phyloP scores from a whole-genome alignment of 2,329 filamentous ascomycete genomes.

The Colletotrichum cordylinicola region DNA sequence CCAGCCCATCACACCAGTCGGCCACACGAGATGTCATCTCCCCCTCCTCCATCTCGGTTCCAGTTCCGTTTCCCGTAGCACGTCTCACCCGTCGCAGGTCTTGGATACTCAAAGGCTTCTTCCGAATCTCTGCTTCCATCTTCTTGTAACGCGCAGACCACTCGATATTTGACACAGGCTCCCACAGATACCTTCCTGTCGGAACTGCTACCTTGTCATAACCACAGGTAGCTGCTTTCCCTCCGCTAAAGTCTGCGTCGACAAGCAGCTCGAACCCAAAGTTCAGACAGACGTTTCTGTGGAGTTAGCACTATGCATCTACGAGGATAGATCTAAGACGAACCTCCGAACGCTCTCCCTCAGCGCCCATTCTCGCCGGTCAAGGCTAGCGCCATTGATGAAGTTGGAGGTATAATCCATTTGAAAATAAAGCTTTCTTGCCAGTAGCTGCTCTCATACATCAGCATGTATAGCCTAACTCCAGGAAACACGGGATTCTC shows the following conservation, averaged over 20 bases:
- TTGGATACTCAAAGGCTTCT: not conserved
- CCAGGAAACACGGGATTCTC: not conserved
- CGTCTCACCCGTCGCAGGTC: not conserved
- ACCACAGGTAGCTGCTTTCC: not conserved
- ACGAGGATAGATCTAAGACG: not conserved
- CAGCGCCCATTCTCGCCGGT: not conserved
- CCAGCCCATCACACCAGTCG: constrained; percentile 30
- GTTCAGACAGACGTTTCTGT: not conserved
- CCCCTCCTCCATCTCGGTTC: not conserved
- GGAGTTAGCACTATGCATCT: not conserved
- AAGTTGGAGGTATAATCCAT: not conserved
- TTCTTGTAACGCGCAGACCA: constrained; percentile 4
- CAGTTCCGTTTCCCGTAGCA: not conserved
- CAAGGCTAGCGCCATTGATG: not conserved
- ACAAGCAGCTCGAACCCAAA: constrained; percentile 6
- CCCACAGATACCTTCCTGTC: not conserved
- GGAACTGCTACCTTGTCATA: not conserved
- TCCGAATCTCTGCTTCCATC: not conserved
- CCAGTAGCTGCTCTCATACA: not conserved
- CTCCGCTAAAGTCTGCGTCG: not conserved
- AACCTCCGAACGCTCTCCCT: constrained; percentile 1
- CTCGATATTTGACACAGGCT: not conserved
- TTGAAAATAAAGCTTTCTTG: not conserved
- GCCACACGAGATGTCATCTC: constrained; percentile 19
- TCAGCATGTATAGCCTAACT: not conserved